Percentiles rank a stretch among this genome's conserved stretches.
These are phyloP conservation scores for Peniophora sp. DNA, from an alignment of 1,284 basidiomycete genomes.

Conservation along the genomic window DNA sequence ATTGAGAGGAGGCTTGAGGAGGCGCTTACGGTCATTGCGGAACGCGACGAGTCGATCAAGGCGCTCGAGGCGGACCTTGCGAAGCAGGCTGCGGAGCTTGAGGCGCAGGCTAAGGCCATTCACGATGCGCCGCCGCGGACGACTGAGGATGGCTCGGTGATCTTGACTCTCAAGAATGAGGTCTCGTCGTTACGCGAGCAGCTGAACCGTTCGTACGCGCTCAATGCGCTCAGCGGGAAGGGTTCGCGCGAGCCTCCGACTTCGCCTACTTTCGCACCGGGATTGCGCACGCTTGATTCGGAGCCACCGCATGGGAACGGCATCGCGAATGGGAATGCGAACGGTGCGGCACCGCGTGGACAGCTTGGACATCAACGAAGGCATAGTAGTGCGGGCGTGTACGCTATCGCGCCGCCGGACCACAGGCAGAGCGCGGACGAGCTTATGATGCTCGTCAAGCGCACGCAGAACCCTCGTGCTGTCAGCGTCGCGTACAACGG, in stretches of 20 bases:
- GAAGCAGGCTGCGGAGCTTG: slow-evolving; percentile 70
- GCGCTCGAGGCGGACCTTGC: slow-evolving; percentile 76
- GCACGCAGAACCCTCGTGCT: slow-evolving; percentile 74
- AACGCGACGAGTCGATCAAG: slow-evolving; percentile 82
- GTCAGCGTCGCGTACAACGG: slow-evolving; percentile 89
- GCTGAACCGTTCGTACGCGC: slow-evolving; percentile 87
- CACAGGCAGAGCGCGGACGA: slow-evolving; percentile 74
- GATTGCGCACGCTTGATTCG: slow-evolving; percentile 39
- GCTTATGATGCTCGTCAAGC: slow-evolving; percentile 70
- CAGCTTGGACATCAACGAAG: slow-evolving; percentile 54
- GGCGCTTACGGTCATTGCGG: slow-evolving; percentile 63
- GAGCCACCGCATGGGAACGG: slow-evolving; percentile 24
- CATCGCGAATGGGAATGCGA: slow-evolving; percentile 17
- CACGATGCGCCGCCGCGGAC: slow-evolving; percentile 54
- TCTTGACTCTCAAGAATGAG: slow-evolving; percentile 86
- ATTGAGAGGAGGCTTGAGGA: slow-evolving; percentile 82
- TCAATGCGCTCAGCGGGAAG: slow-evolving; percentile 64
- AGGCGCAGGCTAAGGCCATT: slow-evolving; percentile 69
- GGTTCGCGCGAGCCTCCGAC: slow-evolving; percentile 63
- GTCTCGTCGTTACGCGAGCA: slow-evolving; percentile 90
- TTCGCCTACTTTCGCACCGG: slow-evolving; percentile 77
- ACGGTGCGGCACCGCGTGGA: slow-evolving; percentile 23
- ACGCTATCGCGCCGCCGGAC: slow-evolving; percentile 52
- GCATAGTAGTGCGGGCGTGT: slow-evolving; percentile 81
- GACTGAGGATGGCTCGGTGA: slow-evolving; percentile 78